Conservation (phyloP, 768 basidiomycete species). For the Imleria badia region DNA sequence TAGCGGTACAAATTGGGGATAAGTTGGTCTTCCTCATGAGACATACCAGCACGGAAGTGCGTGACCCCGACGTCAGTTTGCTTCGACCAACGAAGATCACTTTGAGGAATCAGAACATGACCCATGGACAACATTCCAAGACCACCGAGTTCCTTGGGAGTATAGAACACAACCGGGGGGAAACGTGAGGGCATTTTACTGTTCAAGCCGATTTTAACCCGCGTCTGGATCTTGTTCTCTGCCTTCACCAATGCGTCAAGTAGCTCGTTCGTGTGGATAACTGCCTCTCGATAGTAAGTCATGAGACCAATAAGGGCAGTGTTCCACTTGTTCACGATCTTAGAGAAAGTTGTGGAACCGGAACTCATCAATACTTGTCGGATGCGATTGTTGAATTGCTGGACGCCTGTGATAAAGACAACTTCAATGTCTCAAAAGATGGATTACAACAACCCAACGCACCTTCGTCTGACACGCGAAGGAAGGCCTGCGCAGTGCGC, state of each 20-base stretch:
- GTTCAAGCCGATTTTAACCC: constrained; percentile 99
- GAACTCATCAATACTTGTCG: constrained; percentile 98
- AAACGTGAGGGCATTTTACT: constrained; percentile 99
- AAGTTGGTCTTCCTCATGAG: constrained; percentile 90
- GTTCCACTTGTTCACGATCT: constrained; percentile 99
- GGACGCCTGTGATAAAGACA: constrained; percentile 56
- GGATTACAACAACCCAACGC: constrained; percentile 1
- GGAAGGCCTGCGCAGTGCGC: constrained; percentile 95
- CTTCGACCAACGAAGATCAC: constrained; percentile 96
- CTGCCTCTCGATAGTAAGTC: constrained; percentile 98
- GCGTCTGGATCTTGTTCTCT: constrained; percentile 99
- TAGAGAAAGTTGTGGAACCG: constrained; percentile 97
- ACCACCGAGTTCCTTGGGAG: constrained; percentile 97
- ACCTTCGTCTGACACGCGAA: constrained; percentile 96
- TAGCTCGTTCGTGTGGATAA: constrained; percentile 95
- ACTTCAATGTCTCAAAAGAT: not conserved
- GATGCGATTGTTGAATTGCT: constrained; percentile 97
- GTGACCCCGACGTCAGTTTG: constrained; percentile 97
- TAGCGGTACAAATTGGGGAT: constrained; percentile 98
- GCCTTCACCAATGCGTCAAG: constrained; percentile 96
- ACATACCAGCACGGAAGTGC: constrained; percentile 99
- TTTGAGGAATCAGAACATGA: constrained; percentile 97
- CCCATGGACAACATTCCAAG: constrained; percentile 99
- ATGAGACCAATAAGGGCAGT: constrained; percentile 93
- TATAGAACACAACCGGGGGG: constrained; percentile 95